phyloP scores from a whole-genome alignment of 2,329 filamentous ascomycete genomes.

The Paraconiothyrium brasiliense region DNA sequence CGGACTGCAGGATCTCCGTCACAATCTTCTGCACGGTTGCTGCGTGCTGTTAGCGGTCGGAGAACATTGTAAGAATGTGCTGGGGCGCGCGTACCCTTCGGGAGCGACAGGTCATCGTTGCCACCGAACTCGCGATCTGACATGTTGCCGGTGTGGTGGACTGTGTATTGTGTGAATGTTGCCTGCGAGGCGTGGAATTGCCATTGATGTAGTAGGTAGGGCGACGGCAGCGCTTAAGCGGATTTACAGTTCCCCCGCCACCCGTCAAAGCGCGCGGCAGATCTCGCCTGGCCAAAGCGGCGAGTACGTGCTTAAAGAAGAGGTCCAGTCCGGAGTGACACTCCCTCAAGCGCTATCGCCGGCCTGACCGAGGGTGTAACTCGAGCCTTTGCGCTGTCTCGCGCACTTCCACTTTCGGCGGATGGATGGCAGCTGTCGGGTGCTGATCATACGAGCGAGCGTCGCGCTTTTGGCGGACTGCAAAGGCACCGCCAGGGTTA shows the following conservation, averaged over 20 bases:
- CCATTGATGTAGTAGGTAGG: constrained; percentile 14
- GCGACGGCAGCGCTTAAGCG: constrained; percentile 2
- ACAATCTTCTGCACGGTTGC: constrained; percentile 85
- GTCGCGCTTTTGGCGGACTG: constrained; percentile 5
- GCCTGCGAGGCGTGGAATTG: neutral
- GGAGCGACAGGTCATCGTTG: constrained; percentile 54
- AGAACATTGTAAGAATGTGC: neutral
- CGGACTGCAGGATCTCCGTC: constrained; percentile 85
- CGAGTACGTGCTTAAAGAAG: constrained; percentile 3
- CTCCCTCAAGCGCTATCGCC: neutral
- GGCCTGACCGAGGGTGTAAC: neutral
- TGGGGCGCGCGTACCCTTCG: constrained; percentile 45
- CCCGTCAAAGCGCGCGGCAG: constrained; percentile 13
- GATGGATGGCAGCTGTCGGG: constrained; percentile 7
- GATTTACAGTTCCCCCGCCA: neutral
- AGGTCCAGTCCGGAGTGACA: neutral
- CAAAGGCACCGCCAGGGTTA: constrained; percentile 4
- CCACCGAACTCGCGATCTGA: constrained; percentile 55
- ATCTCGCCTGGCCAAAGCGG: neutral
- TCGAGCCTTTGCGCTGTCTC: neutral
- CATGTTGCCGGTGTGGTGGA: constrained; percentile 41
- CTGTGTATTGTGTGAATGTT: constrained; percentile 11
- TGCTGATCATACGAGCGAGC: constrained; percentile 14
- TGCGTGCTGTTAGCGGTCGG: constrained; percentile 43
- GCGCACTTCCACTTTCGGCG: neutral